Evolutionary conservation across 768 basidiomycete species (phyloP).

Genomic region (Chalciporus piperatus): DNA sequence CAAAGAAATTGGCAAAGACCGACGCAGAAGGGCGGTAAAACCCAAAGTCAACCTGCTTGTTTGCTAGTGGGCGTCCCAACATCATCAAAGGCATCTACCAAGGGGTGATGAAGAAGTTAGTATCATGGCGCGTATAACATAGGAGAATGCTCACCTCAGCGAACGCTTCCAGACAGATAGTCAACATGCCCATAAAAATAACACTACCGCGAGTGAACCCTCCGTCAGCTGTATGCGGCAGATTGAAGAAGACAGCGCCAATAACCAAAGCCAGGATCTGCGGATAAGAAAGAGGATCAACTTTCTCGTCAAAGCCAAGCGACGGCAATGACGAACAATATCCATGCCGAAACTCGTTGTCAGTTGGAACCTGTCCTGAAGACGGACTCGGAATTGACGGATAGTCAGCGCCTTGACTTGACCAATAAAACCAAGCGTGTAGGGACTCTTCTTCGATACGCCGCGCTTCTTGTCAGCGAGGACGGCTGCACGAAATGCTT

Average conservation of each 20-base stretch:
- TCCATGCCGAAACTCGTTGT: conserved; percentile 66
- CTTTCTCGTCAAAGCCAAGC: not conserved
- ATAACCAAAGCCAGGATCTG: conserved; percentile 48
- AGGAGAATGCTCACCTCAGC: conserved; percentile 48
- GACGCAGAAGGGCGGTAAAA: conserved; percentile 67
- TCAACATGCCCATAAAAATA: conserved; percentile 68
- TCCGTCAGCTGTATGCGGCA: conserved; percentile 70
- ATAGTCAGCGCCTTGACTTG: conserved; percentile 70
- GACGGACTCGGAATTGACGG: conserved; percentile 68
- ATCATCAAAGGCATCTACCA: conserved; percentile 67
- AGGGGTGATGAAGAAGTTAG: conserved; percentile 1
- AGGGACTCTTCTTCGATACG: conserved; percentile 76
- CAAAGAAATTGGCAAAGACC: conserved; percentile 61
- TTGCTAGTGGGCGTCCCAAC: conserved; percentile 73
- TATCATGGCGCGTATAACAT: not conserved
- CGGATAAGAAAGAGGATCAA: conserved; percentile 1
- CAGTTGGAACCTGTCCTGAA: conserved; percentile 79
- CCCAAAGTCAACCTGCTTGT: conserved; percentile 64
- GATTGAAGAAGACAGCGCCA: conserved; percentile 72
- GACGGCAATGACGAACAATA: conserved; percentile 40
- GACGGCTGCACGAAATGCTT: conserved; percentile 75
- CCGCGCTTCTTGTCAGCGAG: conserved; percentile 74
- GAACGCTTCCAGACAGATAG: conserved; percentile 70
- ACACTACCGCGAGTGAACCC: conserved; percentile 87
- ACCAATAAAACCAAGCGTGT: conserved; percentile 73